Conservation (phyloP, 176 grass and related monocot genomes). For the Bolboschoenus planiculmis region DNA sequence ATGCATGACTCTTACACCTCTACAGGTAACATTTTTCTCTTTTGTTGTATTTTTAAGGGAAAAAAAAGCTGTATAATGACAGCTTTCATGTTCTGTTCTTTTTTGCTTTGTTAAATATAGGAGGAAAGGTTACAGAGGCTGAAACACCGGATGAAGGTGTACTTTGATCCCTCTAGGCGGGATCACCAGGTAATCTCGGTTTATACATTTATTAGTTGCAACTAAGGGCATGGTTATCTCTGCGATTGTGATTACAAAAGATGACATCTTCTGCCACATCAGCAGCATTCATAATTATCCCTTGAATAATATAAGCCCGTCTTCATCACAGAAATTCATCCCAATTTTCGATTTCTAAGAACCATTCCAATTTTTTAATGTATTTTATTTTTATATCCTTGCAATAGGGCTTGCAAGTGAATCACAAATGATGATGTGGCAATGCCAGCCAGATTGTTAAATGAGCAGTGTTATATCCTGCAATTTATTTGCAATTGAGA, state of each 20-base stretch:
- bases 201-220: not conserved
- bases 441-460: not conserved
- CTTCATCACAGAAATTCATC: not conserved
- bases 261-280: not conserved
- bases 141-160: constrained; percentile 79
- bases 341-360: not conserved
- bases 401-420: not conserved
- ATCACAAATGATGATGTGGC: not conserved
- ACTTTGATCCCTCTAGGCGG: constrained; percentile 78
- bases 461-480: not conserved
- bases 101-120: constrained; percentile 39
- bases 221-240: not conserved
- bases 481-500: not conserved
- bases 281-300: not conserved
- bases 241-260: not conserved
- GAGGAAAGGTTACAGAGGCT: constrained; percentile 85
- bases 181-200: constrained; percentile 68
- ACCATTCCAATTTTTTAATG: not conserved
- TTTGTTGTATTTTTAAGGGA: constrained; percentile 4
- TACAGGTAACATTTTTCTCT: constrained; percentile 42
- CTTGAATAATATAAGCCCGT: not conserved
- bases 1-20: constrained; percentile 80
- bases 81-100: not conserved
- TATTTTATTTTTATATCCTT: not conserved
- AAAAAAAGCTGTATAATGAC: not conserved